These are phyloP conservation scores for Lasiosphaeris hirsuta DNA, from an alignment of 495 filamentous ascomycete genomes.

Conservation along the genomic window DNA sequence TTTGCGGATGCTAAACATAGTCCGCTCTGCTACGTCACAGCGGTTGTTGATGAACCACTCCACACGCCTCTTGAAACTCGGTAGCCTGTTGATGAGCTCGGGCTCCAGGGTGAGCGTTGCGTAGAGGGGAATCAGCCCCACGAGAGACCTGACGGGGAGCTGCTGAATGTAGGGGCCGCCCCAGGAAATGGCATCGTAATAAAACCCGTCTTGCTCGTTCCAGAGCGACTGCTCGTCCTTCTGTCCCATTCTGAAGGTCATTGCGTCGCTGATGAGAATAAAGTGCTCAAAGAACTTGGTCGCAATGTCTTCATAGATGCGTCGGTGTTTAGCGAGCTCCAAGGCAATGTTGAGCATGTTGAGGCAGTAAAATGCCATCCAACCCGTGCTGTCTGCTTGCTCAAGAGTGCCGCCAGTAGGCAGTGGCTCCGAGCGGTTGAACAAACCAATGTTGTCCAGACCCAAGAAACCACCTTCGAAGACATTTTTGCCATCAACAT, in stretches of 20 bases:
- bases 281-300: slow-evolving; percentile 99
- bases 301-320: slow-evolving; percentile 97
- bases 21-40: slow-evolving; percentile 80
- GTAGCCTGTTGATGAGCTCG: slow-evolving; percentile 86
- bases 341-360: slow-evolving; percentile 95
- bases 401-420: slow-evolving; percentile 91
- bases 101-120: slow-evolving; percentile 90
- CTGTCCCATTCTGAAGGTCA: slow-evolving; percentile 80
- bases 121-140: slow-evolving; percentile 90
- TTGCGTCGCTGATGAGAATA: slow-evolving; percentile 94
- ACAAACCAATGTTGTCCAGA: slow-evolving; percentile 92
- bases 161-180: slow-evolving; percentile 90
- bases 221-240: slow-evolving; percentile 79
- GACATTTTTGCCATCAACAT: slow-evolving; percentile 88
- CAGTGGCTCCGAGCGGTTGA: slow-evolving; percentile 96
- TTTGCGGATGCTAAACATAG: slow-evolving; percentile 84
- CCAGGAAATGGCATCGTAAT: slow-evolving; percentile 97
- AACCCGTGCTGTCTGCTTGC: slow-evolving; percentile 95
- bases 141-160: slow-evolving; percentile 84
- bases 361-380: slow-evolving; percentile 97
- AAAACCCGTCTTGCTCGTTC: slow-evolving; percentile 95
- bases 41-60: slow-evolving; percentile 91
- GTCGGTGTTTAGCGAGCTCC: slow-evolving; percentile 88
- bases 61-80: slow-evolving; percentile 87
- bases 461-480: slow-evolving; percentile 98